Conservation (phyloP, 805 yeast genomes). For the Candida boidinii region DNA sequence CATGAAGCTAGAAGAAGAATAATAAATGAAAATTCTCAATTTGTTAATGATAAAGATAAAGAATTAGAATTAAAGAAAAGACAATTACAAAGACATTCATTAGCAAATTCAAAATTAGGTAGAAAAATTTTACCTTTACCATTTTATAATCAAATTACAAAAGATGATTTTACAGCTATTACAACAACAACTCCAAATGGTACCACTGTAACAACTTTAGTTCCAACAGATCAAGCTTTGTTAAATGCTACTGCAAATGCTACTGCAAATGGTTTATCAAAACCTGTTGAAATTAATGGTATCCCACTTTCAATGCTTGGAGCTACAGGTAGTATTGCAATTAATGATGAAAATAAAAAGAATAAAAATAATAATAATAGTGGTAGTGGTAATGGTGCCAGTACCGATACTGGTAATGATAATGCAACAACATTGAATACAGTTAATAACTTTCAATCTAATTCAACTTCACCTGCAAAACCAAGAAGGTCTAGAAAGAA, state of each 20-base stretch:
- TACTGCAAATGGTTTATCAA: slow-evolving; percentile 48
- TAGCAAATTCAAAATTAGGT: slow-evolving; percentile 7
- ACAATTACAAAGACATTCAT: neutral
- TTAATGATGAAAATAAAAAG: too few species aligned
- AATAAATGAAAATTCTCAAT: slow-evolving; percentile 32
- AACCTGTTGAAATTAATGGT: slow-evolving; percentile 30
- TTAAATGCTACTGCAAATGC: slow-evolving; percentile 49
- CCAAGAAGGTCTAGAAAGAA: slow-evolving; percentile 2
- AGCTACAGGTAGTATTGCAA: slow-evolving; percentile 61
- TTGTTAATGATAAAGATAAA: slow-evolving; percentile 6
- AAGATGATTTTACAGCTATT: slow-evolving; percentile 79
- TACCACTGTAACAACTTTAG: slow-evolving; percentile 80
- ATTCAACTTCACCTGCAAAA: slow-evolving; percentile 5
- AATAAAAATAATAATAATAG: too few species aligned
- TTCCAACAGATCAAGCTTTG: slow-evolving; percentile 78
- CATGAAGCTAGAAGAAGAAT: slow-evolving; percentile 85
- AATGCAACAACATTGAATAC: slow-evolving; percentile 4
- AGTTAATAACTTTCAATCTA: too few species aligned
- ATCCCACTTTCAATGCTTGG: slow-evolving; percentile 48
- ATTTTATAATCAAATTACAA: slow-evolving; percentile 81
- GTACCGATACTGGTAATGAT: neutral
- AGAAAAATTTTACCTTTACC: slow-evolving; percentile 65
- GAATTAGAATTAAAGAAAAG: slow-evolving; percentile 18
- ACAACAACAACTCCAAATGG: slow-evolving; percentile 89
- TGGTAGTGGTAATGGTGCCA: neutral